Evolutionary conservation across 2,329 filamentous ascomycete genomes (phyloP), one percentile per base, ranked within the genome.

Genomic region (Arthrobotrys musiformis): DNA sequence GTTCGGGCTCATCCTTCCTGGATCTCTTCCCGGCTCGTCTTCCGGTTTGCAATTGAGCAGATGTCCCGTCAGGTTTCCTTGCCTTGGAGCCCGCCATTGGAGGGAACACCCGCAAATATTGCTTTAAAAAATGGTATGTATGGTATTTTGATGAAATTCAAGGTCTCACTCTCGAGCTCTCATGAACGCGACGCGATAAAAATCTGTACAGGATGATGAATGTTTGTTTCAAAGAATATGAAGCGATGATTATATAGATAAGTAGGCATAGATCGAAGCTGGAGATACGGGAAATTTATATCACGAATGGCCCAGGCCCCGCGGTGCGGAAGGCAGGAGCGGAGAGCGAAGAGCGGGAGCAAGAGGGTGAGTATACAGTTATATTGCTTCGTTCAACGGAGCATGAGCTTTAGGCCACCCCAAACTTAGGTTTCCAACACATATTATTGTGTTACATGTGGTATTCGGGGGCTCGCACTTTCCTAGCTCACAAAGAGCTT

Each of bases 21-120:
- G 48, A 11, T 33, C 60, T 33, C 17, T 63, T 58, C 24, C 48
- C 24, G 13, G 60, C 22, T 35, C 42, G 54, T 33, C 15, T 17
- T 24, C 11, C 33, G 17, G 17, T n/a, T n/a, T n/a, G 24, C 24
- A 8, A 9, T 50, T 46, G 44, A 44, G 8, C 7, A 33, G 46
- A 2, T 5, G 63, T 13, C 15, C 7, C n/a, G 4, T 30, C 50
- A 8, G 60, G n/a, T 11, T 58, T 66, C 7, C 19, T 66, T 4
- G 24, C n/a, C 13, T 19, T 56, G n/a, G 68, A 48, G 33, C 58
- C 19, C 11, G 44, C 56, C 67, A 70, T 70, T 6, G 24, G n/a
- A 17, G 28, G 48, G 24, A 56, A 35, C n/a, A n/a, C 7, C n/a
- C 11, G 15, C 30, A 1, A 11, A 30, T 52, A 15, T 52, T 30